Evolutionary conservation across 352 stramenopile genomes (phyloP).

Genomic region (Pythium grandisporangium): DNA sequence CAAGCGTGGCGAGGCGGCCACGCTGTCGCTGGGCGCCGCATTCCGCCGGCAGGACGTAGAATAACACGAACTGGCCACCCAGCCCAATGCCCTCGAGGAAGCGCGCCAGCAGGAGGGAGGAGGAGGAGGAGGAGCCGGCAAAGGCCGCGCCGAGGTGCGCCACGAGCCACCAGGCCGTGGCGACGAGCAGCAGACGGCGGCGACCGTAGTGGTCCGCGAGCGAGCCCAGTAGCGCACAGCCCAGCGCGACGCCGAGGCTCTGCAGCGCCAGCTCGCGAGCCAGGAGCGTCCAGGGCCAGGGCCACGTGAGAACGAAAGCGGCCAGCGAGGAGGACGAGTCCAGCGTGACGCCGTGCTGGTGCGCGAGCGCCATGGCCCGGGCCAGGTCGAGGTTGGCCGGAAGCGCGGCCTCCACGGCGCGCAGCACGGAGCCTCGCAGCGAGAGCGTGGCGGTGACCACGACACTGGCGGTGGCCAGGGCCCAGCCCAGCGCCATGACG

Average conservation of each 20-base stretch:
- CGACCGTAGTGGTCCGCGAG: not conserved
- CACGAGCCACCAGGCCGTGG: not conserved
- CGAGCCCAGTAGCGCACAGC: not conserved
- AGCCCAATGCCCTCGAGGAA: slow-evolving; percentile 28
- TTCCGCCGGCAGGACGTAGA: slow-evolving; percentile 48
- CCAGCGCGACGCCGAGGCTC: not conserved
- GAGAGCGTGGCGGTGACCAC: too few species aligned
- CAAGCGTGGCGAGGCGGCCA: slow-evolving; percentile 43
- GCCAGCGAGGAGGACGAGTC: too few species aligned
- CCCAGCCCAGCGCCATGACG: not conserved
- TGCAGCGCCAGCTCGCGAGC: not conserved
- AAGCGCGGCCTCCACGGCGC: too few species aligned
- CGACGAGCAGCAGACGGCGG: not conserved
- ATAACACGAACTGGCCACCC: slow-evolving; percentile 40
- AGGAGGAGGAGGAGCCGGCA: not conserved
- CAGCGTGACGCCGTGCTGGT: too few species aligned
- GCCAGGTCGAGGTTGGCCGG: too few species aligned
- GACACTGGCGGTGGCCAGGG: not conserved
- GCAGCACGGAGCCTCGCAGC: too few species aligned
- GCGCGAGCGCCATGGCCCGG: too few species aligned
- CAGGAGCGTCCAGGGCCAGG: too few species aligned
- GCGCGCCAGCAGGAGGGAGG: not conserved
- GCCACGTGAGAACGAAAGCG: too few species aligned
- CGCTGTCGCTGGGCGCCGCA: slow-evolving; percentile 48
- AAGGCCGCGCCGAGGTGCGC: not conserved